These are phyloP conservation scores for Paralagenidium karlingii DNA, from an alignment of 352 stramenopile genomes.

Conservation along the genomic window DNA sequence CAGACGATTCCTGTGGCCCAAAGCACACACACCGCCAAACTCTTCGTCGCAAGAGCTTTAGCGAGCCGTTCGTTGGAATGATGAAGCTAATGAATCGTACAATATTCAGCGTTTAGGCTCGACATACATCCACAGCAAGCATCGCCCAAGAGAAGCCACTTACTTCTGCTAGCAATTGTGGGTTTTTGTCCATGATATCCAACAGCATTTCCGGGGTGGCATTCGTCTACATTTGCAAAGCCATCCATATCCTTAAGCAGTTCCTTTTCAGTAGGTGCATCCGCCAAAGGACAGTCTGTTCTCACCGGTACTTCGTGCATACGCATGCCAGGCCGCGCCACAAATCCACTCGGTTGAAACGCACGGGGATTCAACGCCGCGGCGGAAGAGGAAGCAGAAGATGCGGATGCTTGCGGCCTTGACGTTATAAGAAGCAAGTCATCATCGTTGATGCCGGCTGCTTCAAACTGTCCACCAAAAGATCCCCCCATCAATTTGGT, in stretches of 20 bases:
- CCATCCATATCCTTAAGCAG: too few species aligned
- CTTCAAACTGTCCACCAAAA: slow-evolving; percentile 33
- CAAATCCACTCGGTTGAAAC: neutral
- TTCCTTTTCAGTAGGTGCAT: neutral
- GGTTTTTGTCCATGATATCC: slow-evolving; percentile 77
- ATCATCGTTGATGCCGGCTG: slow-evolving; percentile 50
- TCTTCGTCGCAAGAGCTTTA: slow-evolving; percentile 48
- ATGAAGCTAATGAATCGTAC: slow-evolving; percentile 26
- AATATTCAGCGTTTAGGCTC: neutral
- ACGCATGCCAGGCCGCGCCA: slow-evolving; percentile 52
- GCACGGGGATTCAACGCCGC: slow-evolving; percentile 14
- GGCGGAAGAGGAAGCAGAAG: slow-evolving; percentile 6
- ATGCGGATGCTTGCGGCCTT: neutral
- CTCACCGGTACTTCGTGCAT: slow-evolving; percentile 67
- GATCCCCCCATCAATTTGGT: neutral
- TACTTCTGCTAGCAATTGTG: slow-evolving; percentile 49
- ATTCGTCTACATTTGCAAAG: too few species aligned
- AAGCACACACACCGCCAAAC: slow-evolving; percentile 30
- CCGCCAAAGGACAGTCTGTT: neutral
- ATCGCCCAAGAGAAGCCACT: neutral
- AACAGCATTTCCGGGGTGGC: slow-evolving; percentile 62
- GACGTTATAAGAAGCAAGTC: slow-evolving; percentile 50
- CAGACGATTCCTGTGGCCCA: too few species aligned
- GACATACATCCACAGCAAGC: too few species aligned
- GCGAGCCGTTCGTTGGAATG: slow-evolving; percentile 48